These are phyloP conservation scores for Cercospora sp. DNA, from an alignment of 2,329 filamentous ascomycete genomes.

Conservation along the genomic window DNA sequence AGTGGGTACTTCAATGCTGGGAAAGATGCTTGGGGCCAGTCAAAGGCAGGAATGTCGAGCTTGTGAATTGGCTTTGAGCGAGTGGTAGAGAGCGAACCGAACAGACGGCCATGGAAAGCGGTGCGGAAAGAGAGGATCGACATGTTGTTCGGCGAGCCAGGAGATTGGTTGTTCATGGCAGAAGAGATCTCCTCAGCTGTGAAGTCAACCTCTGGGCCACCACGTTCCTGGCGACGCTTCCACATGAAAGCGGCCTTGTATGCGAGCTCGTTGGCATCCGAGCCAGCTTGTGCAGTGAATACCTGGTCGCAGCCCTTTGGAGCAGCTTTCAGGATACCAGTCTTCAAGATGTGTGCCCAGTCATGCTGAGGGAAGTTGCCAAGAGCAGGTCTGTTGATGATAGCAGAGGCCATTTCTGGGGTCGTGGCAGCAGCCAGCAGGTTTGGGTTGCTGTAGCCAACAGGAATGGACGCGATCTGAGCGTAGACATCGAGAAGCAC, in stretches of 20 bases:
- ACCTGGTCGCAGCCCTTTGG: conserved; percentile 84
- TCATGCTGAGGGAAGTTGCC: conserved; percentile 88
- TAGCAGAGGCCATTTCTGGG: conserved; percentile 73
- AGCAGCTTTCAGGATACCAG: conserved; percentile 77
- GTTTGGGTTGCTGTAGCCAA: conserved; percentile 87
- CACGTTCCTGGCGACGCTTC: conserved; percentile 77
- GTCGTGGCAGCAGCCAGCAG: conserved; percentile 69
- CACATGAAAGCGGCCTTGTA: conserved; percentile 98
- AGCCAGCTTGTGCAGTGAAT: conserved; percentile 85
- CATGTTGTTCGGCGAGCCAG: conserved; percentile 72
- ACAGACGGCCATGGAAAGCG: conserved; percentile 86
- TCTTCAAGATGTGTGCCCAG: conserved; percentile 77
- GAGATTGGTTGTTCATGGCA: conserved; percentile 77
- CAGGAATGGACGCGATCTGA: conserved; percentile 88
- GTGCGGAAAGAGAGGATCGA: conserved; percentile 88
- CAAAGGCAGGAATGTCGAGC: conserved; percentile 88
- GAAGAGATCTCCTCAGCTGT: conserved; percentile 71
- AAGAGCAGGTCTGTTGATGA: conserved; percentile 86
- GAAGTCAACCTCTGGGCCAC: conserved; percentile 75
- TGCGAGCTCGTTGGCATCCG: conserved; percentile 89
- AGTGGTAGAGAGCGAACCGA: conserved; percentile 83
- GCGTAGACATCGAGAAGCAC: conserved; percentile 77
- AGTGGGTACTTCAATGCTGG: conserved; percentile 84
- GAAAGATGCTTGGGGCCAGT: conserved; percentile 92
- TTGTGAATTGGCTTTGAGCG: conserved; percentile 94